A percentile compares a stretch with the other conserved stretches of the same genome.
Conservation (phyloP, 352 stramenopile species). For the Phytophthora brassicae region DNA sequence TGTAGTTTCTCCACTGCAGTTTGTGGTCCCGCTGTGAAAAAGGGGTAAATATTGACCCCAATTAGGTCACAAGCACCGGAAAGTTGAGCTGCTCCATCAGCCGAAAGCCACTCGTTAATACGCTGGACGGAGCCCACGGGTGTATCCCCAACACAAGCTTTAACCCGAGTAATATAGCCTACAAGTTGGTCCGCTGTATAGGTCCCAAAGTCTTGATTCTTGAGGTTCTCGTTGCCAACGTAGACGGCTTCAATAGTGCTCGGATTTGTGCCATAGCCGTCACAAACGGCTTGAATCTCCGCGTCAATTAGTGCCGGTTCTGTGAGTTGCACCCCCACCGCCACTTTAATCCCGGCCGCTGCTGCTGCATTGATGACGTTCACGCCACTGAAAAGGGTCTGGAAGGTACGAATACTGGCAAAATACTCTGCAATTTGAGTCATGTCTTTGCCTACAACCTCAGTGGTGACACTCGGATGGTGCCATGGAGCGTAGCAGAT, state of each 20-base stretch:
- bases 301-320: conserved; percentile 41
- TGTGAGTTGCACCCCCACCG: conserved; percentile 67
- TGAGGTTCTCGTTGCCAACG: conserved; percentile 79
- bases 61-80: conserved; percentile 25
- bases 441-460: conserved; percentile 48
- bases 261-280: conserved; percentile 43
- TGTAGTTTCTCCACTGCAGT: conserved; percentile 57
- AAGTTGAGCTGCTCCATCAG: conserved; percentile 34
- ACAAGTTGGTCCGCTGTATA: conserved; percentile 41
- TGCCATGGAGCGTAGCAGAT: conserved; percentile 37
- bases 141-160: conserved; percentile 42
- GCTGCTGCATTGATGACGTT: conserved; percentile 60
- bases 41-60: conserved; percentile 81
- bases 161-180: conserved; percentile 57
- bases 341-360: conserved; percentile 55
- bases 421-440: conserved; percentile 49
- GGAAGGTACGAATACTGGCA: conserved; percentile 65
- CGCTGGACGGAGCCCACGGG: conserved; percentile 73
- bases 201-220: conserved; percentile 51
- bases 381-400: conserved; percentile 58
- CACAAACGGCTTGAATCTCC: conserved; percentile 69
- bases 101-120: conserved; percentile 69
- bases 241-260: conserved; percentile 61
- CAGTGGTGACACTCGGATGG: conserved; percentile 40
- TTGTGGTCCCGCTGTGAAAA: conserved; percentile 53